A percentile compares a stretch with the other conserved stretches of the same genome.
phyloP scores from a whole-genome alignment of 2,329 filamentous ascomycete genomes.

The Cryphonectria nitschkei region DNA sequence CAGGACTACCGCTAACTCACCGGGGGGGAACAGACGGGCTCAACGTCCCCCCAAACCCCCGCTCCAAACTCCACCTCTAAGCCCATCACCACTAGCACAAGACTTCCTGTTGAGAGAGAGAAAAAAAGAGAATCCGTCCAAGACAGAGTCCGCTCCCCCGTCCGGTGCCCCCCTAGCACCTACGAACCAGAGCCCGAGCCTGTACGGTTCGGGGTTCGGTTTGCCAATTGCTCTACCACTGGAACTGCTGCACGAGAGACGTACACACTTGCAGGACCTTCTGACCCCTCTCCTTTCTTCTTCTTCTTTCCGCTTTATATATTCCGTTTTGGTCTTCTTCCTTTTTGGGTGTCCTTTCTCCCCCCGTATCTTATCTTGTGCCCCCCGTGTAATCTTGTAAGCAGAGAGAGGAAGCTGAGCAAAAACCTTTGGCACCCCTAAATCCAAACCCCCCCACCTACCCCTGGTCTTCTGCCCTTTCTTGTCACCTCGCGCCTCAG shows the following conservation, averaged over 20 bases:
- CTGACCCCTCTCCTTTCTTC: background rate
- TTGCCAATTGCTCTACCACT: background rate
- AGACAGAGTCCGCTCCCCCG: too few relatives aligned
- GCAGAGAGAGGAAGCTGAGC: background rate
- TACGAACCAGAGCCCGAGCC: background rate
- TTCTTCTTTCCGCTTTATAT: background rate
- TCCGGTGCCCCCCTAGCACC: background rate
- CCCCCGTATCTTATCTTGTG: background rate
- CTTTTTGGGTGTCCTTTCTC: background rate
- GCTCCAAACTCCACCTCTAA: background rate
- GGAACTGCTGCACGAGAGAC: background rate
- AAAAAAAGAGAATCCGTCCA: too few relatives aligned
- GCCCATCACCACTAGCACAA: background rate
- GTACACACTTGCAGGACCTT: background rate
- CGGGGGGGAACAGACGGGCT: background rate
- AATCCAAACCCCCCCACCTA: background rate
- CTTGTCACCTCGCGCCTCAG: background rate
- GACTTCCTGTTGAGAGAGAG: background rate
- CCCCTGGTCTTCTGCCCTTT: background rate
- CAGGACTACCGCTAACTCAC: background rate
- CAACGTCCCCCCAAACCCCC: background rate
- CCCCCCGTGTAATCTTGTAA: background rate
- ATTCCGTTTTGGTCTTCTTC: background rate
- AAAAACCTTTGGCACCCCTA: background rate
- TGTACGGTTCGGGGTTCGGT: background rate